Conservation (phyloP, 441 rosid species). For the Rhodomyrtus psidioides region DNA sequence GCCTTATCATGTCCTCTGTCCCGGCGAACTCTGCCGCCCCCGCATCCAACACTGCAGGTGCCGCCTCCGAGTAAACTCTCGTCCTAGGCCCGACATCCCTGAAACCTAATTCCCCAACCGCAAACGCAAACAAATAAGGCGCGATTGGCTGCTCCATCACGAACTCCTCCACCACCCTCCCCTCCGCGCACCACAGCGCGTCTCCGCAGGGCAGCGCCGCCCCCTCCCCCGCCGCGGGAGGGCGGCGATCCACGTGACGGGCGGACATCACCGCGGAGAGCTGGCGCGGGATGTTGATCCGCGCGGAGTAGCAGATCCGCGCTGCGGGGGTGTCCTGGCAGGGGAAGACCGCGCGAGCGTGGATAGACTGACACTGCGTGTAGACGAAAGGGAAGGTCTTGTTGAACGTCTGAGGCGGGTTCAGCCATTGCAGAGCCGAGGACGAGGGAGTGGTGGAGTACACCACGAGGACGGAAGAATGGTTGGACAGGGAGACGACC, state of each 20-base stretch:
- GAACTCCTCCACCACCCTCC: conserved; percentile 75
- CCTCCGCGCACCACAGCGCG: conserved; percentile 58
- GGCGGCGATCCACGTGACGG: conserved; percentile 50
- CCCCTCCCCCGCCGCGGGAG: conserved; percentile 37
- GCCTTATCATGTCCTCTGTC: conserved; percentile 79
- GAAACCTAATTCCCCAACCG: conserved; percentile 69
- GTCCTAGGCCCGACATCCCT: conserved; percentile 84
- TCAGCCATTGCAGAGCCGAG: conserved; percentile 91
- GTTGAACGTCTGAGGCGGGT: conserved; percentile 67
- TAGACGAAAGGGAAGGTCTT: conserved; percentile 62
- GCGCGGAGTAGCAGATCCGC: conserved; percentile 50
- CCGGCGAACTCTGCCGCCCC: conserved; percentile 78
- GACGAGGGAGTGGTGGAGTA: conserved; percentile 65
- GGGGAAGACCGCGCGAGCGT: conserved; percentile 83
- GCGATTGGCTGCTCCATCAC: conserved; percentile 83
- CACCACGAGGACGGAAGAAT: conserved; percentile 34
- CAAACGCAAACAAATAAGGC: conserved; percentile 83
- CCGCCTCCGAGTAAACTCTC: conserved; percentile 62
- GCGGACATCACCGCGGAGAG: conserved; percentile 89
- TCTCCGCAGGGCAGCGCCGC: conserved; percentile 6
- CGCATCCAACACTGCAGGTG: conserved; percentile 38
- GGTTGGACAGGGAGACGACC: conserved; percentile 33
- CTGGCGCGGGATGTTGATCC: conserved; percentile 49
- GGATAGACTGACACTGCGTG: conserved; percentile 84
- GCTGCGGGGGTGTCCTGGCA: conserved; percentile 93